These are phyloP conservation scores for Vanderwaltozyma polyspora DNA, from an alignment of 805 yeast species.

Conservation along the genomic window DNA sequence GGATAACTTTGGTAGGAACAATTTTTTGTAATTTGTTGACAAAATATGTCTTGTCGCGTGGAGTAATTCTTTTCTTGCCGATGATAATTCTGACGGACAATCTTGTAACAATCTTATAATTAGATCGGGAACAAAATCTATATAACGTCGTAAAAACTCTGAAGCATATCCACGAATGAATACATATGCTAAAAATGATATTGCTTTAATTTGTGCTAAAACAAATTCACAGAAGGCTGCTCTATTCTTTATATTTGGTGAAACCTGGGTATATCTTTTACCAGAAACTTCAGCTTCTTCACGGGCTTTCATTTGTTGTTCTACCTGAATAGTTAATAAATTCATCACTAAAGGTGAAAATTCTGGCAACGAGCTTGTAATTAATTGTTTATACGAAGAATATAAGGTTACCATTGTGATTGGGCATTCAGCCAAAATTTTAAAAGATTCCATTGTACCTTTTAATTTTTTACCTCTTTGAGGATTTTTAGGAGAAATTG, in stretches of 20 bases:
- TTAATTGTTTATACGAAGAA: constrained; percentile 72
- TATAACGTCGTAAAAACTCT: constrained; percentile 44
- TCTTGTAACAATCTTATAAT: constrained; percentile 81
- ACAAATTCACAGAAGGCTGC: constrained; percentile 79
- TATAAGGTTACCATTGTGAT: constrained; percentile 89
- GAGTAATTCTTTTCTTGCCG: constrained; percentile 82
- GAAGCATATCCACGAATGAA: constrained; percentile 75
- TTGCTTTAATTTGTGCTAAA: constrained; percentile 89
- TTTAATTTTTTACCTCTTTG: constrained; percentile 35
- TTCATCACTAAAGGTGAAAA: constrained; percentile 77
- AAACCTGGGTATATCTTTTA: constrained; percentile 53
- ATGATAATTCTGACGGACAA: constrained; percentile 86
- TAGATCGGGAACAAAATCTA: constrained; percentile 69
- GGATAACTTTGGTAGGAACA: constrained; percentile 79
- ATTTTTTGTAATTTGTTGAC: constrained; percentile 72
- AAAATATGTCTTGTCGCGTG: constrained; percentile 94
- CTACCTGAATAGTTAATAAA: constrained; percentile 66
- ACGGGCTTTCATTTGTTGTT: constrained; percentile 63
- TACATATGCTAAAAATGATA: constrained; percentile 87
- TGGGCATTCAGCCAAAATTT: constrained; percentile 91
- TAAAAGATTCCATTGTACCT: constrained; percentile 71
- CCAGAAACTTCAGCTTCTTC: constrained; percentile 44
- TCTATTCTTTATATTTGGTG: constrained; percentile 66
- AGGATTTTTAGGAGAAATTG: background rate
- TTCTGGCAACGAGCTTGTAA: constrained; percentile 55